phyloP scores from a whole-genome alignment of 257 asterid genomes.

The Solanum virginianum region DNA sequence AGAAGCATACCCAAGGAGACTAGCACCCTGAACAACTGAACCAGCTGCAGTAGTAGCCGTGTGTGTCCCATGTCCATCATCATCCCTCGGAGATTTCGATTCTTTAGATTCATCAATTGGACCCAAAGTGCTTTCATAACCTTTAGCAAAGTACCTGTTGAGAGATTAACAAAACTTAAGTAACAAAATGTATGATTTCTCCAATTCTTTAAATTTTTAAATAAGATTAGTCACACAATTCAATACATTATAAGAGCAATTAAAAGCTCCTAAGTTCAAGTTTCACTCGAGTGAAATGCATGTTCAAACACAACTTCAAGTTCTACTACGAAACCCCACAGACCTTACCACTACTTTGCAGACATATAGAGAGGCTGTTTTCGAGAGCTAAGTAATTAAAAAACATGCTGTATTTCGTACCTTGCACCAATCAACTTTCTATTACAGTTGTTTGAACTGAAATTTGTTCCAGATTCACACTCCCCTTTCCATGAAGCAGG shows the following conservation, averaged over 20 bases:
- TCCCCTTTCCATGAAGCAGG: slow-evolving; percentile 45
- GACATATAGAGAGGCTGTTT: no score
- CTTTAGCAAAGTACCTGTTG: slow-evolving; percentile 29
- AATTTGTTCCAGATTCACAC: slow-evolving; percentile 41
- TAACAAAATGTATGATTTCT: background rate
- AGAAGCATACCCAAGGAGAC: slow-evolving; percentile 44
- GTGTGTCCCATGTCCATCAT: slow-evolving; percentile 66
- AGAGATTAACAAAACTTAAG: background rate
- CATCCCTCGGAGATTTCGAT: slow-evolving; percentile 47
- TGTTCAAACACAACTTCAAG: no score
- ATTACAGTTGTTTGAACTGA: slow-evolving; percentile 40
- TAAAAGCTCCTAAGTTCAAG: background rate
- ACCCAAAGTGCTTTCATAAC: slow-evolving; percentile 20
- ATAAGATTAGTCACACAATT: background rate
- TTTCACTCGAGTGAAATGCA: no score
- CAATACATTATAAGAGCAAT: background rate
- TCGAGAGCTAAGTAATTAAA: background rate
- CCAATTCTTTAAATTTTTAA: background rate
- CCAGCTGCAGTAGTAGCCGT: slow-evolving; percentile 66
- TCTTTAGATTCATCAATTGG: slow-evolving; percentile 33
- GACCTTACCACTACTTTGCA: no score
- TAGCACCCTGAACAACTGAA: slow-evolving; percentile 29
- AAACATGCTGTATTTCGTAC: background rate
- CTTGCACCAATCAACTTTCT: slow-evolving; percentile 14
- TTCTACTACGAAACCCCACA: no score